Evolutionary conservation across 768 basidiomycete species (phyloP), one percentile per base, ranked within the genome.

Genomic region (Cubamyces sp.): DNA sequence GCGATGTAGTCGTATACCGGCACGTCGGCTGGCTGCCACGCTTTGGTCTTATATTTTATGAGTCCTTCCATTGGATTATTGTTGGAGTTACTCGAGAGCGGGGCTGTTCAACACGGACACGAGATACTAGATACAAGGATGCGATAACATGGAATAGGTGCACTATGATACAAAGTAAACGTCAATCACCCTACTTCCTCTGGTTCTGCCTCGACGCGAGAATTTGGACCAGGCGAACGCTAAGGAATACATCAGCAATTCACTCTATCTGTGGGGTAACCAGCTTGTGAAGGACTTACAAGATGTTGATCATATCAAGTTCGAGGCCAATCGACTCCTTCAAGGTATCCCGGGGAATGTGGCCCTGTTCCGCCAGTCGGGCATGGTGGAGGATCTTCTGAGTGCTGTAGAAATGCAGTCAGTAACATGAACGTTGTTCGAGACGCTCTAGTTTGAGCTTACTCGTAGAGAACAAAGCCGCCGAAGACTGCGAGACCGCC

Each of bases 241-340:
- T 93, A 54, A 18, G 54, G 42, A 9, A 57, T 25, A 47, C 21
- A 43, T 46, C 19, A 59, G 50, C 15, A 26, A 60, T 40, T 6
- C 54, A 57, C 23, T 51, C 26, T 11, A 21, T 2, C 6, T 4
- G 23, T 5, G 56, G 53, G 12, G 55, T 45, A n/a, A 34, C 2
- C 42, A 46, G 2, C 11, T 49, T 5, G 28, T 30, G 28, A 11
- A 9, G 11, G 9, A 76, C 87, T 64, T 68, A 90, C 88, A 94
- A 94, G 52, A 95, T 93, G 74, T 95, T 94, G 71, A 96, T 85
- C 84, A 94, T 89, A 69, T 94, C 91, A 56, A 95, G 82, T 71
- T 94, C 88, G 54, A 94, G 79, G 46, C 84, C 80, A 57, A 94
- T 85, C 6, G 91, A 83, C 75, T 94, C 93, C 55, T 80, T 87